These are phyloP conservation scores for Sarcomyxa edulis DNA, from an alignment of 768 basidiomycete species.

Conservation along the genomic window DNA sequence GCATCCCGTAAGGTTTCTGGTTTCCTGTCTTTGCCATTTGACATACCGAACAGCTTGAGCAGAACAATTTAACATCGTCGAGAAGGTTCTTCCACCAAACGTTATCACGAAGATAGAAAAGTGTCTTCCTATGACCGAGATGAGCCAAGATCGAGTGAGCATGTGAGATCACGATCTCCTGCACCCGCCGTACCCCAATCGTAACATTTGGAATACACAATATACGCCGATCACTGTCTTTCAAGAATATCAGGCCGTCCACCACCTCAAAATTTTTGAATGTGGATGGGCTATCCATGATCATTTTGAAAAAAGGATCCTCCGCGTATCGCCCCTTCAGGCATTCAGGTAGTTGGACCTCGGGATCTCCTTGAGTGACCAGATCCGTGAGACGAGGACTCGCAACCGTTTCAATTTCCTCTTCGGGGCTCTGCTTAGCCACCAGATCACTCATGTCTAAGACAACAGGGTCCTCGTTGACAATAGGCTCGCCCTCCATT, in stretches of 20 bases:
- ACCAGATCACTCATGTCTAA: too few species aligned
- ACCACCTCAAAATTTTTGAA: conserved; percentile 14
- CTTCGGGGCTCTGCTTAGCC: too few species aligned
- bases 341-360: conserved; percentile 7
- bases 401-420: too few species aligned
- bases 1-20: conserved; percentile 10
- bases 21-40: conserved; percentile 9
- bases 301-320: conserved; percentile 16
- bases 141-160: conserved; percentile 19
- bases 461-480: too few species aligned
- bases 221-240: conserved; percentile 1
- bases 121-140: conserved; percentile 24
- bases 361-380: too few species aligned
- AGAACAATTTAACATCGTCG: conserved; percentile 15
- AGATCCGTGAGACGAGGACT: too few species aligned
- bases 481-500: too few species aligned
- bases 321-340: conserved; percentile 10
- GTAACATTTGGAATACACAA: conserved; percentile 15
- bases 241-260: conserved; percentile 12
- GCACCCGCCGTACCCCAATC: conserved; percentile 5
- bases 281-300: conserved; percentile 10
- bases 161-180: conserved; percentile 23
- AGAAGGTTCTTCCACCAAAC: conserved; percentile 18
- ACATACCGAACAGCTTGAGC: conserved; percentile 18
- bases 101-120: conserved; percentile 19